Base-by-base conservation (phyloP, 163 green algal species). In the Chlamydomonas reinhardtii region DNA sequence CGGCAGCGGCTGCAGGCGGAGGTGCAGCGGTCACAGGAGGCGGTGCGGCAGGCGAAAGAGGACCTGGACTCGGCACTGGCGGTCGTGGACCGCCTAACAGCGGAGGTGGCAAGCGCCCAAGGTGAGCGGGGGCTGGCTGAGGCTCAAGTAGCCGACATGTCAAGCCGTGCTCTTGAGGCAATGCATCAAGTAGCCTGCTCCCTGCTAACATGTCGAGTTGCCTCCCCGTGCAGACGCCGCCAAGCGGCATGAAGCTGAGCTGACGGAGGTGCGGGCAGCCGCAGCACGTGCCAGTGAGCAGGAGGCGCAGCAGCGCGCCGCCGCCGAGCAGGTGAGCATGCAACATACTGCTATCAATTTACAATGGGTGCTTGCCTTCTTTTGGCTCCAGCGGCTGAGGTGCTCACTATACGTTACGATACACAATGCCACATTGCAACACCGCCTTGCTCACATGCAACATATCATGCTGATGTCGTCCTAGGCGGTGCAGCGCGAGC, bases 401-500 rank as follows among this genome's bases (percentile, higher is more conserved):
- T 11, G 8, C n/a, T n/a, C n/a, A n/a, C n/a, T n/a, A n/a, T n/a
- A n/a, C n/a, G n/a, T n/a, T n/a, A n/a, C n/a, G n/a, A n/a, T n/a
- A n/a, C n/a, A n/a, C n/a, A n/a, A n/a, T n/a, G n/a, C n/a, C n/a
- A n/a, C n/a, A n/a, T n/a, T n/a, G n/a, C n/a, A n/a, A n/a, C 39
- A 8, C 39, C 8, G 39, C 39, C 39, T 14, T 48, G 5, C 5
- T 48, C 39, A 5, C 39, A 48, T 8, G 39, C 39, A 48, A 5
- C 39, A 48, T 8, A 48, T 8, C 39, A 48, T 8, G 39, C 39
- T 48, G 39, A 5, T 48, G 39, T 14, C 9, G 48, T 14, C 48
- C 16, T 39, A 84, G 77, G 77, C 77, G 0, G 34, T 9, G 16
- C 77, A 84, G 43, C 65, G 77, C 1, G 77, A 84, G 68, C 66